Conservation (phyloP, 2,329 filamentous ascomycete genomes). For the Aspergillus novofumigatus region DNA sequence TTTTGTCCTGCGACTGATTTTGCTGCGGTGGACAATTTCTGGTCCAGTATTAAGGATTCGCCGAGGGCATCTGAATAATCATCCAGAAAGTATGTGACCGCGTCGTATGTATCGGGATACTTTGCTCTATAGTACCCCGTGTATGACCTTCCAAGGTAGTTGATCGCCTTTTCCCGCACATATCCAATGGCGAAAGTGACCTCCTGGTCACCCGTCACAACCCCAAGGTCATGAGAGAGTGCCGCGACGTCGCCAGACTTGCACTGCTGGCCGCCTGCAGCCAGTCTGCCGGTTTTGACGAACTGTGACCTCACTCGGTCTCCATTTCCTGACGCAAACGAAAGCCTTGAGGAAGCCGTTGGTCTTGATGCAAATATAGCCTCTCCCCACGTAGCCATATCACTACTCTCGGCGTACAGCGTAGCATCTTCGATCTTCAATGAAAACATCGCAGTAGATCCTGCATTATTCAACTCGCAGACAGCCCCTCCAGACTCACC, state of each 20-base stretch:
- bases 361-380: slow-evolving; percentile 38
- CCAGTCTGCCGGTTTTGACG: slow-evolving; percentile 26
- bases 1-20: slow-evolving; percentile 32
- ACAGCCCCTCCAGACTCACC: slow-evolving; percentile 27
- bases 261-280: slow-evolving; percentile 21
- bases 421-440: slow-evolving; percentile 29
- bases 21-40: slow-evolving; percentile 25
- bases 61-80: slow-evolving; percentile 36
- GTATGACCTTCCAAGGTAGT: slow-evolving; percentile 38
- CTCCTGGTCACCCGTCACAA: slow-evolving; percentile 21
- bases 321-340: slow-evolving; percentile 27
- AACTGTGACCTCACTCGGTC: slow-evolving; percentile 30
- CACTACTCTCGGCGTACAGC: slow-evolving; percentile 31
- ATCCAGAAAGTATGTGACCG: slow-evolving; percentile 37
- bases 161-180: slow-evolving; percentile 37
- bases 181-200: slow-evolving; percentile 43
- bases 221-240: slow-evolving; percentile 39
- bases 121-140: slow-evolving; percentile 39
- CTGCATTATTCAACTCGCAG: slow-evolving; percentile 19
- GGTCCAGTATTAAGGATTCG: slow-evolving; percentile 33
- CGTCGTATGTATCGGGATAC: slow-evolving; percentile 30
- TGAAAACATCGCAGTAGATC: slow-evolving; percentile 28
- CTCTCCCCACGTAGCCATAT: slow-evolving; percentile 43
- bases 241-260: slow-evolving; percentile 29
- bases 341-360: slow-evolving; percentile 21